Evolutionary conservation across 371 early-diverging fungal species (phyloP), one percentile per base, ranked within the genome.

Genomic region (Haplosporangium sp.): DNA sequence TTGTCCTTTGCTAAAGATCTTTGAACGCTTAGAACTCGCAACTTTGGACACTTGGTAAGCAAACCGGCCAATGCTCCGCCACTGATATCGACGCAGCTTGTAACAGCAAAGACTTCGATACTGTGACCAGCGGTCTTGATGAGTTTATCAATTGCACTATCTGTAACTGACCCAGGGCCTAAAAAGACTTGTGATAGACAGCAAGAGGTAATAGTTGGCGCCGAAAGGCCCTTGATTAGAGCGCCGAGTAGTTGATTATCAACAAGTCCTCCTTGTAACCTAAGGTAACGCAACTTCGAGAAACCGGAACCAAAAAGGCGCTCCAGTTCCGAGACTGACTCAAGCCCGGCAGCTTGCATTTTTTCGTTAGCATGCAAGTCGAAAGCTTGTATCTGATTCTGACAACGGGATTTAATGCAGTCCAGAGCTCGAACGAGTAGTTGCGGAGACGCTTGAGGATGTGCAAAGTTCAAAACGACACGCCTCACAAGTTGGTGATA

Each of bases 101-200:
- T 78, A 9, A 78, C 69, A 4, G 58, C 27, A 38, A 78, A 69
- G 1, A 78, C 78, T 47, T 78, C 78, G 5, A 78, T 57, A 11
- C 58, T 69, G 38, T 72, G 73, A 4, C 73, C 67, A 1, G 78
- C 71, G 6, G 45, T 73, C 2, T n/a, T 61, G 34, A 78, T 69
- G 9, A 78, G 64, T 15, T 70, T 78, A 34, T 69, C 78, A 35
- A 78, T 69, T 0, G 73, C 73, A 45, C 73, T 78, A 44, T 78
- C 78, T 2, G 78, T 78, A 45, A 78, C 63, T 3, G 78, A 78
- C 1, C 78, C 78, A n/a, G 78, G 78, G 11, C 78, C 78, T 5
- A 78, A 37, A 20, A 78, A 73, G 37, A 77, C 77, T 13, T 77
- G 77, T 1, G 68, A 68, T 4, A 77, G 68, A 3, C 58, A 69